phyloP scores from a whole-genome alignment of 2,329 filamentous ascomycete genomes.

The Ascochyta lentis region DNA sequence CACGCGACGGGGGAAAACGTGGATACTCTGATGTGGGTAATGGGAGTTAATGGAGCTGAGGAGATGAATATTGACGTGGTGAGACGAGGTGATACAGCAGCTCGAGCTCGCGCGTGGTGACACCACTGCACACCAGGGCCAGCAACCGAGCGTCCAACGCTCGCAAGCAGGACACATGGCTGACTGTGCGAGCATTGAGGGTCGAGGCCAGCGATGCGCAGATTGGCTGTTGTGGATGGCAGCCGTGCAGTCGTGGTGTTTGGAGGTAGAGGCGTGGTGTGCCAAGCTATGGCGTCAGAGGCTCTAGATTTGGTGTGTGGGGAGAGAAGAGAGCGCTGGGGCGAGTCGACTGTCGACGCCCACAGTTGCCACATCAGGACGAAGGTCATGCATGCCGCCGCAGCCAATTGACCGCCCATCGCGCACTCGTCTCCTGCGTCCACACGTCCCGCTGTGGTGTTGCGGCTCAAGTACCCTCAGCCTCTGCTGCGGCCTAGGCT shows the following conservation, averaged over 20 bases:
- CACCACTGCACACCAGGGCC: background rate
- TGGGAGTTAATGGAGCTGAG: background rate
- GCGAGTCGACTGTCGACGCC: background rate
- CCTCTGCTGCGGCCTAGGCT: conserved; percentile 17
- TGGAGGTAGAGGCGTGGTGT: background rate
- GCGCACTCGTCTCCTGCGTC: background rate
- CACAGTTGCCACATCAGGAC: conserved; percentile 3
- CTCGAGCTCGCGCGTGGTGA: conserved; percentile 3
- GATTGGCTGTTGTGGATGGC: background rate
- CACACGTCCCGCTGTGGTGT: conserved; percentile 12
- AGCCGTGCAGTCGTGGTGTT: background rate
- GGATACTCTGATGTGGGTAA: too few relatives aligned
- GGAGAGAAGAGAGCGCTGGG: background rate
- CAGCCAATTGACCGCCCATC: background rate
- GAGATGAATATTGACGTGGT: background rate
- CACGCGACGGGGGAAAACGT: too few relatives aligned
- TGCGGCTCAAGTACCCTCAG: conserved; percentile 16
- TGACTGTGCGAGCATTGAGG: background rate
- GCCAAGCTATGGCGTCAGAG: conserved; percentile 19
- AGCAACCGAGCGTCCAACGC: background rate
- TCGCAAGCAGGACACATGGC: background rate
- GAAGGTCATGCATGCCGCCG: conserved; percentile 6
- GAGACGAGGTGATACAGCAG: background rate
- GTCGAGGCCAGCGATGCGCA: background rate
- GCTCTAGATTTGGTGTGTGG: background rate